These are phyloP conservation scores for Talaromyces nanjingensis DNA, from an alignment of 495 filamentous ascomycete species.

Conservation along the genomic window DNA sequence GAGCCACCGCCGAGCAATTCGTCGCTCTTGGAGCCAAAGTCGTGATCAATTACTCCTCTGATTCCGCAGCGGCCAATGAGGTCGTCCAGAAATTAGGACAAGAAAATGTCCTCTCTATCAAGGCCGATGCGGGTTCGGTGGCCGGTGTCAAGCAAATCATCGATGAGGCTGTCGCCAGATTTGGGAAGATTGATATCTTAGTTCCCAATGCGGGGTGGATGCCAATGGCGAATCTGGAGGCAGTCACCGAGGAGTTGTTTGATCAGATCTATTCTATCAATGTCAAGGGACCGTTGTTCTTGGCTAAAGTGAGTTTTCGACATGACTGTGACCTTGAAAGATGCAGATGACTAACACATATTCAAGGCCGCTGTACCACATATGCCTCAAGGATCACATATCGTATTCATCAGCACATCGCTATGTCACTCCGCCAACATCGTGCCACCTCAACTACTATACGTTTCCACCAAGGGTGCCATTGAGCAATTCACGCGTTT, in stretches of 20 bases:
- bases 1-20: conserved; percentile 47
- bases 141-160: conserved; percentile 35
- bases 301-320: conserved; percentile 43
- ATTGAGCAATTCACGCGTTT: conserved; percentile 63
- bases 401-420: conserved; percentile 56
- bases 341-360: not conserved
- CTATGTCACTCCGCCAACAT: conserved; percentile 38
- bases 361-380: conserved; percentile 52
- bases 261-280: conserved; percentile 50
- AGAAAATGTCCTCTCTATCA: conserved; percentile 46
- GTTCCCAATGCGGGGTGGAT: conserved; percentile 55
- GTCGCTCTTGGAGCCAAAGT: conserved; percentile 54
- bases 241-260: conserved; percentile 52
- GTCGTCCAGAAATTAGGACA: conserved; percentile 47
- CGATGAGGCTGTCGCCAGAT: conserved; percentile 35
- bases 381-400: conserved; percentile 48
- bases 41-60: conserved; percentile 55
- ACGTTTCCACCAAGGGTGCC: conserved; percentile 58
- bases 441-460: conserved; percentile 54
- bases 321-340: not conserved
- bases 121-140: conserved; percentile 41
- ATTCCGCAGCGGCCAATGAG: conserved; percentile 44
- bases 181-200: conserved; percentile 54
- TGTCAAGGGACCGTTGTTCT: conserved; percentile 63
- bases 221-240: conserved; percentile 46